Conservation (phyloP, 106 monocot genomes). For the Cymbidium sinense region DNA sequence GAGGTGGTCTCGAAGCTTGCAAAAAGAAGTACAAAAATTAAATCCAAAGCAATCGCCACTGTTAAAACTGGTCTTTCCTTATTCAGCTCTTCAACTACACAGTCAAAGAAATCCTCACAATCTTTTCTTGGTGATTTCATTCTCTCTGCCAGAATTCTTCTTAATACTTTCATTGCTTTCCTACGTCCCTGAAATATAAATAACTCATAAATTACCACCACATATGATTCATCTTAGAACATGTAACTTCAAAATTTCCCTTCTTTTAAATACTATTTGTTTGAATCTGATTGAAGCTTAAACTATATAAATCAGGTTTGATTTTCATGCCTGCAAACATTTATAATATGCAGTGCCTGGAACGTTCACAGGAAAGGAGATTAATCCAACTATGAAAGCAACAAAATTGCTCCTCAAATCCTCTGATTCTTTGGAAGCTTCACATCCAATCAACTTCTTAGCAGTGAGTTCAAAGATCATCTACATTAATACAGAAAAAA, state of each 20-base stretch:
- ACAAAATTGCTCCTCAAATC: conserved; percentile 36
- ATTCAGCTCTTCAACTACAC: conserved; percentile 35
- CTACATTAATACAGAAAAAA: conserved; percentile 17
- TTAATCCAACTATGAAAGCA: conserved; percentile 52
- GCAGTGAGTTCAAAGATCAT: conserved; percentile 74
- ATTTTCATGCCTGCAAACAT: conserved; percentile 48
- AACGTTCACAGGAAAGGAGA: conserved; percentile 48
- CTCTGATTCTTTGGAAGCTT: conserved; percentile 18
- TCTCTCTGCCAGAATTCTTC: conserved; percentile 37
- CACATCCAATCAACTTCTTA: conserved; percentile 60
- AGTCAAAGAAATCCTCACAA: conserved; percentile 48
- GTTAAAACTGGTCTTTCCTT: conserved; percentile 43
- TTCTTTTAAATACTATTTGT: too few species aligned
- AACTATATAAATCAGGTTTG: too few species aligned
- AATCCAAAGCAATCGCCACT: conserved; percentile 46
- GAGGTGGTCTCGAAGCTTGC: conserved; percentile 66
- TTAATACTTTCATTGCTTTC: conserved; percentile 44
- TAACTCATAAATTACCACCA: too few species aligned
- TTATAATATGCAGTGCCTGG: conserved; percentile 54
- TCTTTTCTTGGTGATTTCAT: conserved; percentile 16
- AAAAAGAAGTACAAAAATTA: conserved; percentile 71
- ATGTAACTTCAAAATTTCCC: background rate
- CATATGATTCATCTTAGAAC: too few species aligned
- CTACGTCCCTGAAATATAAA: conserved; percentile 43
- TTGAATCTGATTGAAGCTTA: too few species aligned